Conservation (phyloP, 1,284 basidiomycete species). For the Heliocybe sulcata region DNA sequence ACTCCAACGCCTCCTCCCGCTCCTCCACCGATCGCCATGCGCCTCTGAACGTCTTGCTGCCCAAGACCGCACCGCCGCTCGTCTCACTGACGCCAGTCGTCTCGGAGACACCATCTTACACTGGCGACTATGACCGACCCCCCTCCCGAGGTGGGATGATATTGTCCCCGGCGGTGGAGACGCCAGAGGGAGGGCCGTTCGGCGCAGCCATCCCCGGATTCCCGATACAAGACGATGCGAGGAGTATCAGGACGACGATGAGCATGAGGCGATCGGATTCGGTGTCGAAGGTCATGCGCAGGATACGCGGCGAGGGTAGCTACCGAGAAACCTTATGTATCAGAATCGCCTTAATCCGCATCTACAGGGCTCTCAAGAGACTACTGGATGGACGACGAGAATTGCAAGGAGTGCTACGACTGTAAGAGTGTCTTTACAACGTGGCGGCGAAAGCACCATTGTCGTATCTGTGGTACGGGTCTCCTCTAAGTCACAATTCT, state of each 20-base stretch:
- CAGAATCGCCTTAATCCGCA: conserved; percentile 8
- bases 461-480: conserved; percentile 79
- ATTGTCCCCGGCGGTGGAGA: conserved; percentile 44
- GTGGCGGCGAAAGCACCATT: conserved; percentile 93
- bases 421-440: conserved; percentile 89
- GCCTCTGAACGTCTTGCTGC: conserved; percentile 43
- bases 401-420: conserved; percentile 92
- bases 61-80: conserved; percentile 66
- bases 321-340: conserved; percentile 3
- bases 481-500: conserved; percentile 2
- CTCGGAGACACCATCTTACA: conserved; percentile 62
- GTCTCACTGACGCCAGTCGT: conserved; percentile 78
- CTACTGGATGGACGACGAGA: conserved; percentile 98
- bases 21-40: conserved; percentile 46
- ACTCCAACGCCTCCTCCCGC: conserved; percentile 38
- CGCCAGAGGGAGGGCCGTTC: conserved; percentile 49
- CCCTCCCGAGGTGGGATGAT: conserved; percentile 43
- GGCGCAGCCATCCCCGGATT: conserved; percentile 78
- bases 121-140: conserved; percentile 52
- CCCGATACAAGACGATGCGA: conserved; percentile 75
- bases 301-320: conserved; percentile 77
- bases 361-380: conserved; percentile 68
- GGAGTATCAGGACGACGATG: conserved; percentile 66
- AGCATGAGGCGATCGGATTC: conserved; percentile 72
- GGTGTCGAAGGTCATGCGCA: conserved; percentile 83